Percentiles rank a stretch among this genome's conserved stretches.
These are phyloP conservation scores for Insectozyma bohioensis DNA, from an alignment of 1,139 yeast genomes.

Conservation along the genomic window DNA sequence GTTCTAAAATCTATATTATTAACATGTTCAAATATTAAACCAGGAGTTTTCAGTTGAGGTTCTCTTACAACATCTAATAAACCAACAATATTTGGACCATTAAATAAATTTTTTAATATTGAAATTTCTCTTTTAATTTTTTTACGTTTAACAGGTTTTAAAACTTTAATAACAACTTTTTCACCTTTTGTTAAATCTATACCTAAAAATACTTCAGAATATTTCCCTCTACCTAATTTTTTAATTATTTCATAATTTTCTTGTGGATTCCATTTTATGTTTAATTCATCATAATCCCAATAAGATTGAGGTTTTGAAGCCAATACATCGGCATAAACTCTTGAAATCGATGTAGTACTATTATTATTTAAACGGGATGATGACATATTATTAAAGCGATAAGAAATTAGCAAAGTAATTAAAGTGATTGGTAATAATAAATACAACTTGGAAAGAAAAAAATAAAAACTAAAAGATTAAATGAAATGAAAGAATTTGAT, in stretches of 20 bases:
- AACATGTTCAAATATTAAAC: conserved; percentile 86
- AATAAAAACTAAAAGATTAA: no score
- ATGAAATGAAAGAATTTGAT: no score
- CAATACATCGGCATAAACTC: conserved; percentile 45
- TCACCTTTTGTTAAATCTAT: conserved; percentile 31
- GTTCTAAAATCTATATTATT: conserved; percentile 89
- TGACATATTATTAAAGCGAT: conserved; percentile 3
- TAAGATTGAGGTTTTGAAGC: conserved; percentile 43
- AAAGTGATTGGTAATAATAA: conserved; percentile 7
- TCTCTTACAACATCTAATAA: conserved; percentile 88
- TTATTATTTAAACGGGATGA: conserved; percentile 4
- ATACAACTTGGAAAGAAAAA: conserved; percentile 7
- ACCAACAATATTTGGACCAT: conserved; percentile 82
- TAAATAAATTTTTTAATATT: conserved; percentile 83
- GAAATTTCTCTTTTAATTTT: conserved; percentile 95
- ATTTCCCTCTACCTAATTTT: conserved; percentile 49
- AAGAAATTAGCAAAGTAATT: conserved; percentile 9
- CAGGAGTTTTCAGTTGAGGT: conserved; percentile 88
- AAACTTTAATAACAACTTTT: conserved; percentile 83
- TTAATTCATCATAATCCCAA: conserved; percentile 50
- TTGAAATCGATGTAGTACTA: conserved; percentile 25
- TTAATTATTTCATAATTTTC: conserved; percentile 47
- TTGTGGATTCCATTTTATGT: conserved; percentile 47
- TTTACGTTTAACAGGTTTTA: conserved; percentile 95
- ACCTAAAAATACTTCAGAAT: conserved; percentile 48